phyloP scores from a whole-genome alignment of 2,329 filamentous ascomycete species.

The Fusarium burgessii region DNA sequence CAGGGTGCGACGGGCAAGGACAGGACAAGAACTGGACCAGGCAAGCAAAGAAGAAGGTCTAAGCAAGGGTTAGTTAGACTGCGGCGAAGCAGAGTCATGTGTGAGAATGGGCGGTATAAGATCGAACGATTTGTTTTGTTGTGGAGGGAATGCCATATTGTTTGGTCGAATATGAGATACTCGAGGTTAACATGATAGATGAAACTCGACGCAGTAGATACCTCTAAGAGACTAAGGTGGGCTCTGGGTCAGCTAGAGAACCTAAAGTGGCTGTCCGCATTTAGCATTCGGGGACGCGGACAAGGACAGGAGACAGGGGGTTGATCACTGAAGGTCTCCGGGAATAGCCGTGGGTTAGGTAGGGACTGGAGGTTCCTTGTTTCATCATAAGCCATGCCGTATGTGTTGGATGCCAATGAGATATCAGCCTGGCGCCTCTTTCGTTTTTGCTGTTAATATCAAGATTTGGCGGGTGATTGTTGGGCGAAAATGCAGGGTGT shows the following conservation, averaged over 20 bases:
- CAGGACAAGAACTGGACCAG: constrained; percentile 1
- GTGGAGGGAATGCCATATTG: constrained; percentile 6
- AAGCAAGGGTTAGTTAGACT: constrained; percentile 4
- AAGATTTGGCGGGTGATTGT: neutral
- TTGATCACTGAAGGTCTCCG: constrained; percentile 4
- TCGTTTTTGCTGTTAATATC: neutral
- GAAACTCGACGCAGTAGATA: constrained; percentile 9
- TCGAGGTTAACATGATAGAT: constrained; percentile 31
- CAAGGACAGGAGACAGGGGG: neutral
- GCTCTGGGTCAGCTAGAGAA: neutral
- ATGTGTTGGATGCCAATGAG: constrained; percentile 4
- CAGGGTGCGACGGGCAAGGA: neutral
- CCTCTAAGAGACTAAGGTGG: neutral
- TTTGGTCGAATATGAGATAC: constrained; percentile 25
- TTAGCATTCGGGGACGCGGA: constrained; percentile 6
- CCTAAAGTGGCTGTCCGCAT: constrained; percentile 30
- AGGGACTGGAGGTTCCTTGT: constrained; percentile 3
- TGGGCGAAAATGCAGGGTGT: neutral
- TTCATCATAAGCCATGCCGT: constrained; percentile 14
- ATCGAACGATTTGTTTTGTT: constrained; percentile 9
- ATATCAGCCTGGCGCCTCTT: neutral
- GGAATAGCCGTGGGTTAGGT: constrained; percentile 31
- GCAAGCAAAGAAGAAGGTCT: constrained; percentile 1
- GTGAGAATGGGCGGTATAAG: neutral
- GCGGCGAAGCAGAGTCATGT: constrained; percentile 22